These are phyloP conservation scores for Phytophthora syringae DNA, from an alignment of 352 stramenopile genomes.

Conservation along the genomic window DNA sequence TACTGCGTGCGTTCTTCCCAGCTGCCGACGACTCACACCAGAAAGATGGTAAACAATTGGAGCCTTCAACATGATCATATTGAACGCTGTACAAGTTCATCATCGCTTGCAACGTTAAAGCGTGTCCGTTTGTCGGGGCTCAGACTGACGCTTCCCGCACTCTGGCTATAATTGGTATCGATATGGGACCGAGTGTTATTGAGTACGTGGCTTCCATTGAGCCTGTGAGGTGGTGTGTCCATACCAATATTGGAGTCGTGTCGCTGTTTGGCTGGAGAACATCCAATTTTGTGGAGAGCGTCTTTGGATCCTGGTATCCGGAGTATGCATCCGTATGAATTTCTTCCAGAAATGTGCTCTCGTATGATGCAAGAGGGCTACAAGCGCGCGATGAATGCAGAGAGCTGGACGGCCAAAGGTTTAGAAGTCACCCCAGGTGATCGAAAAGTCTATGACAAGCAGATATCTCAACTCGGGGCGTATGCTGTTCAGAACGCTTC, in stretches of 20 bases:
- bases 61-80: too few species aligned
- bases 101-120: too few species aligned
- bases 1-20: too few species aligned
- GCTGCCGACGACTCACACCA: too few species aligned
- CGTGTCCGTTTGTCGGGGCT: too few species aligned
- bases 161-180: not conserved
- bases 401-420: not conserved
- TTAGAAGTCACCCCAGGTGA: not conserved
- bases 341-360: conserved; percentile 10
- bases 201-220: conserved; percentile 1
- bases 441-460: not conserved
- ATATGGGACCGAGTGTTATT: not conserved
- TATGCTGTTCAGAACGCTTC: not conserved
- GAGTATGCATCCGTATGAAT: not conserved
- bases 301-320: not conserved
- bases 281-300: conserved; percentile 12
- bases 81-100: too few species aligned
- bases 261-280: conserved; percentile 11
- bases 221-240: conserved; percentile 3
- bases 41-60: too few species aligned
- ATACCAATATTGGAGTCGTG: conserved; percentile 6
- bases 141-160: too few species aligned
- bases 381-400: not conserved
- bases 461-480: not conserved
- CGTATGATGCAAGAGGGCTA: not conserved